Conservation (phyloP, 306 rosid species). For the Rosa lucieae region DNA sequence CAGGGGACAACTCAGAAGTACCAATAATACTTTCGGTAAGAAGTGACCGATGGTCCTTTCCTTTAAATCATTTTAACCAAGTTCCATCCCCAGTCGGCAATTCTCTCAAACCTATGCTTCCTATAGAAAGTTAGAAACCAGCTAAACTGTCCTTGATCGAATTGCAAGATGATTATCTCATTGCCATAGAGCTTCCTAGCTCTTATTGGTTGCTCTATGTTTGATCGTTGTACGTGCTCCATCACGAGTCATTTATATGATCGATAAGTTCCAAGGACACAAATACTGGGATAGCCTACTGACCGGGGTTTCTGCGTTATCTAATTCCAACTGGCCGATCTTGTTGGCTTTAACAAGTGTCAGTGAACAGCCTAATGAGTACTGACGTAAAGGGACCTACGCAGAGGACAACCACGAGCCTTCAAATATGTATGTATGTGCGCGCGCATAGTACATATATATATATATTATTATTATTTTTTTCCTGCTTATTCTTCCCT, state of each 20-base stretch:
- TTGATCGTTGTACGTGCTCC: not conserved
- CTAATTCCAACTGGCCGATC: not conserved
- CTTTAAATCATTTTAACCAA: not conserved
- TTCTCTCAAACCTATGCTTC: not conserved
- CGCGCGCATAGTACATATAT: not conserved
- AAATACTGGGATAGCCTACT: not conserved
- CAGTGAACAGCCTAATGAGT: constrained; percentile 2
- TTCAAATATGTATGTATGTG: not conserved
- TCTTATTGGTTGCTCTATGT: not conserved
- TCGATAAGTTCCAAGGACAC: not conserved
- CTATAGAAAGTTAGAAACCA: no score
- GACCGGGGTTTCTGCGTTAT: not conserved
- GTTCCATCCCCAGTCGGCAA: not conserved
- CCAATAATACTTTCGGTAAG: not conserved
- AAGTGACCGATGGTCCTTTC: not conserved
- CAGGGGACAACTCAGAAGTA: not conserved
- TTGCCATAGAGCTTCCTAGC: not conserved
- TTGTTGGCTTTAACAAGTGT: not conserved
- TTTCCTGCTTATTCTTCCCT: not conserved
- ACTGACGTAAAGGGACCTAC: not conserved
- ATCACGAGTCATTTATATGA: not conserved
- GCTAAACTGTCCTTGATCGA: not conserved
- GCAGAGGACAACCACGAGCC: not conserved
- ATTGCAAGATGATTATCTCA: not conserved
- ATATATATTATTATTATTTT: no score